Percentiles rank a stretch among this genome's conserved stretches.
phyloP scores from a whole-genome alignment of 1,284 basidiomycete species.

The Austroboletus olivaceoglutinosus region DNA sequence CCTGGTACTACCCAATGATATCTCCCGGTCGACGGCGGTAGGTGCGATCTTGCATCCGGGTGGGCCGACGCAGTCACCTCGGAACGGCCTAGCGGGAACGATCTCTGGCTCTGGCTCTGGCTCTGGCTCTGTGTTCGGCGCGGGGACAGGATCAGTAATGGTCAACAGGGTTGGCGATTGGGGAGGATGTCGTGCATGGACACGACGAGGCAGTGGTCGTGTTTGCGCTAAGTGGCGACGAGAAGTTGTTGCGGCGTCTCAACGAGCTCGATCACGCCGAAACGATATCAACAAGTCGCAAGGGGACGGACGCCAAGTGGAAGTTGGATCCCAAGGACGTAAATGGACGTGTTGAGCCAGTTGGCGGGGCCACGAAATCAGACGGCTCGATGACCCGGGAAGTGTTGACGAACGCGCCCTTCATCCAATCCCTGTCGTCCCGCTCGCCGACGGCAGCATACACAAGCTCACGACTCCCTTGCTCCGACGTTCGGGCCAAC shows the following conservation, averaged over 20 bases:
- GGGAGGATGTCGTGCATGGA: constrained; percentile 8
- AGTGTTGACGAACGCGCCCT: constrained; percentile 38
- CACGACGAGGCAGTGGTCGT: constrained; percentile 57
- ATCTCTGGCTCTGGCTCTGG: not conserved
- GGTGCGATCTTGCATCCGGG: constrained; percentile 70
- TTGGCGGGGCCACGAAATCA: constrained; percentile 38
- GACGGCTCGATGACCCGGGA: constrained; percentile 39
- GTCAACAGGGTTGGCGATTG: not conserved
- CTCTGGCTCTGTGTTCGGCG: not conserved
- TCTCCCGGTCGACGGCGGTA: constrained; percentile 78
- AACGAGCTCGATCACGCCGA: constrained; percentile 71
- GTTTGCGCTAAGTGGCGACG: constrained; percentile 68
- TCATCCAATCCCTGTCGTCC: constrained; percentile 31
- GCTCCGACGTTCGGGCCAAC: constrained; percentile 30
- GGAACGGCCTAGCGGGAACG: constrained; percentile 24
- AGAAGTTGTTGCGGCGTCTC: constrained; percentile 69
- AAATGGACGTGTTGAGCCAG: constrained; percentile 33
- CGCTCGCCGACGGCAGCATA: constrained; percentile 29
- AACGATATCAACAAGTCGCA: constrained; percentile 65
- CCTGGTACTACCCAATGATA: constrained; percentile 81
- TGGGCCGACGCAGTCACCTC: constrained; percentile 55
- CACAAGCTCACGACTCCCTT: constrained; percentile 38
- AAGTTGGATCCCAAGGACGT: constrained; percentile 50
- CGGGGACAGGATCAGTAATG: not conserved
- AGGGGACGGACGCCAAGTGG: constrained; percentile 77